phyloP scores from a whole-genome alignment of 2,329 filamentous ascomycete species.

The Claviceps sorghi region DNA sequence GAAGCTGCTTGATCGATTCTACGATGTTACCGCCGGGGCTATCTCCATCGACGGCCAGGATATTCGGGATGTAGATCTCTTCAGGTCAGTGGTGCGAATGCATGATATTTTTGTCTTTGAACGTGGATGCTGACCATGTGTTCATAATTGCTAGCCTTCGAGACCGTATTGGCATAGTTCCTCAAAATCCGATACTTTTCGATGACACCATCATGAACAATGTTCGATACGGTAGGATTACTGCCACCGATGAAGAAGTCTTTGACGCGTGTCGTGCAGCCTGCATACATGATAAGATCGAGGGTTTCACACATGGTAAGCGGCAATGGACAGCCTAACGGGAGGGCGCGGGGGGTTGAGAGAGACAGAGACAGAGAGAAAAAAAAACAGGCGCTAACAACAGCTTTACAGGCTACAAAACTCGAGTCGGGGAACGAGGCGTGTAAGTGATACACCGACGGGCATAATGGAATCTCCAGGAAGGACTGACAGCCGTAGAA shows the following conservation, averaged over 20 bases:
- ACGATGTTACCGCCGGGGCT: slow-evolving; percentile 38
- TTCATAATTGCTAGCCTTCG: slow-evolving; percentile 25
- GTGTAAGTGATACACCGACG: slow-evolving; percentile 20
- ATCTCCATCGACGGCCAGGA: slow-evolving; percentile 46
- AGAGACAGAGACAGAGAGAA: neutral
- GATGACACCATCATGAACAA: slow-evolving; percentile 47
- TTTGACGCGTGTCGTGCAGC: slow-evolving; percentile 39
- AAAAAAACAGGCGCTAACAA: neutral
- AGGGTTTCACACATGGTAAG: slow-evolving; percentile 35
- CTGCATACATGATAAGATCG: slow-evolving; percentile 43
- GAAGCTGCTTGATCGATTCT: slow-evolving; percentile 46
- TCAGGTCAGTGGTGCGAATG: too few relatives aligned
- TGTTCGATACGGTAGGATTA: slow-evolving; percentile 39
- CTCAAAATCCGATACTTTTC: slow-evolving; percentile 41
- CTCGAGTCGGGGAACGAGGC: slow-evolving; percentile 35
- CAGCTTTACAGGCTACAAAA: slow-evolving; percentile 29
- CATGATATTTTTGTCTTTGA: slow-evolving; percentile 25
- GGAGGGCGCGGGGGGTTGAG: neutral
- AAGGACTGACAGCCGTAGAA: slow-evolving; percentile 22
- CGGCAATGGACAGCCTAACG: neutral
- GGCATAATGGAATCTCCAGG: neutral
- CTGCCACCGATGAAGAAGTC: slow-evolving; percentile 40
- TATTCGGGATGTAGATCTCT: slow-evolving; percentile 41
- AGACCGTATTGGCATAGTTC: slow-evolving; percentile 40
- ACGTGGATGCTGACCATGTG: slow-evolving; percentile 10